Conservation (phyloP, 179 eudicot species). For the Corrigiola litoralis region DNA sequence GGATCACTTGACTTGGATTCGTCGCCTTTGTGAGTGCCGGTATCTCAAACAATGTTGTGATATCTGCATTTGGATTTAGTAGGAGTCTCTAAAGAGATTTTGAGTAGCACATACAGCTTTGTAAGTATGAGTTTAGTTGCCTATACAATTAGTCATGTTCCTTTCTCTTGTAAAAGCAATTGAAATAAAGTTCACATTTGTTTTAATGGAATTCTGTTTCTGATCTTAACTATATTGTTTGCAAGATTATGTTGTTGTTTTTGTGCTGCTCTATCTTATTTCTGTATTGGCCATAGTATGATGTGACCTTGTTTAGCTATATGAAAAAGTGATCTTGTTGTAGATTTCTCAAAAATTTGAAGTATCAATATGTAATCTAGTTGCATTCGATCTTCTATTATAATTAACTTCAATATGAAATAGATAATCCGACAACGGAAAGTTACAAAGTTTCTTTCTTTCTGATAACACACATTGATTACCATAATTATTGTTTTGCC, state of each 20-base stretch:
- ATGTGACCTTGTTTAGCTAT: not conserved
- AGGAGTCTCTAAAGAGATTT: constrained; percentile 14
- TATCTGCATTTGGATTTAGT: constrained; percentile 12
- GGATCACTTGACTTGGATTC: constrained; percentile 27
- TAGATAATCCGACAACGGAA: too few species aligned
- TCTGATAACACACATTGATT: too few species aligned
- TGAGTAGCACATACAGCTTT: constrained; percentile 2
- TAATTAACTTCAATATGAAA: too few species aligned
- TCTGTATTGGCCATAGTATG: not conserved
- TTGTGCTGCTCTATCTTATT: not conserved
- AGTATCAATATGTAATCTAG: not conserved
- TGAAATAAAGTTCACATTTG: constrained; percentile 14
- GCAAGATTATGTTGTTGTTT: constrained; percentile 1
- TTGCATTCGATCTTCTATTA: too few species aligned
- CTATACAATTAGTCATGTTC: not conserved
- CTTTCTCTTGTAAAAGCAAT: constrained; percentile 8
- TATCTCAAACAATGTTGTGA: constrained; percentile 6
- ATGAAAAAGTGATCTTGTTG: not conserved
- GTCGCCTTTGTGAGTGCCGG: constrained; percentile 15
- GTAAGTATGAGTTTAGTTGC: constrained; percentile 23
- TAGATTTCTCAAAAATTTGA: not conserved
- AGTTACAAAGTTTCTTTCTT: too few species aligned
- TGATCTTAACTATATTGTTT: not conserved
- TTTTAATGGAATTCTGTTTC: constrained; percentile 9
- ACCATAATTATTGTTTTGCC: too few species aligned